Evolutionary conservation across 2,329 filamentous ascomycete species (phyloP).

Genomic region (Monosporascus sp.): DNA sequence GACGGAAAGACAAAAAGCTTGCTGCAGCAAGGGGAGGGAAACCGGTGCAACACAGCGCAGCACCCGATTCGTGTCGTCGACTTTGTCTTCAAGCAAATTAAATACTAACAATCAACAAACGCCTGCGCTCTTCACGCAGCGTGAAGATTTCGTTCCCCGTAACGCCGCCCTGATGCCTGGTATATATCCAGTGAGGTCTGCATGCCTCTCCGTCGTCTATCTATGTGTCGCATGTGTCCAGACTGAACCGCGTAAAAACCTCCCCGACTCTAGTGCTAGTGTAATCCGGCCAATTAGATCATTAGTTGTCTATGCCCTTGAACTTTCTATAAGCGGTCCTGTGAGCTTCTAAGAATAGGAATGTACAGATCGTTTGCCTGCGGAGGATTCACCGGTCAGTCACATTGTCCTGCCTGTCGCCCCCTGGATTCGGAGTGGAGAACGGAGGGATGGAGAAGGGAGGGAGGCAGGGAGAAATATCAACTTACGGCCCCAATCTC

Average conservation of each 20-base stretch:
- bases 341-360: constrained; percentile 81
- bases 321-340: constrained; percentile 67
- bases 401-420: neutral
- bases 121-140: too few species aligned
- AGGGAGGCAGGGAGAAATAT: neutral
- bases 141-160: neutral
- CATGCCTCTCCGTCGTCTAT: neutral
- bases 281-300: too few species aligned
- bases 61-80: too few species aligned
- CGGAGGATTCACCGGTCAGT: neutral
- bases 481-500: constrained; percentile 55
- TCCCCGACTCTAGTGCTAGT: neutral
- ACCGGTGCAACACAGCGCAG: too few species aligned
- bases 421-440: neutral
- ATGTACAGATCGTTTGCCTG: constrained; percentile 79
- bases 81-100: too few species aligned
- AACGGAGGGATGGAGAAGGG: neutral
- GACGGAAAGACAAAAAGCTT: too few species aligned
- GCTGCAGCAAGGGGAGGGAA: too few species aligned
- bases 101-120: too few species aligned
- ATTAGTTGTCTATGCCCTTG: constrained; percentile 34
- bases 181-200: neutral
- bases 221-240: neutral
- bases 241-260: neutral
- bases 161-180: neutral